A percentile compares a stretch with the other conserved stretches of the same genome.
phyloP scores from a whole-genome alignment of 1,139 yeast genomes.

The Pichia sp. region DNA sequence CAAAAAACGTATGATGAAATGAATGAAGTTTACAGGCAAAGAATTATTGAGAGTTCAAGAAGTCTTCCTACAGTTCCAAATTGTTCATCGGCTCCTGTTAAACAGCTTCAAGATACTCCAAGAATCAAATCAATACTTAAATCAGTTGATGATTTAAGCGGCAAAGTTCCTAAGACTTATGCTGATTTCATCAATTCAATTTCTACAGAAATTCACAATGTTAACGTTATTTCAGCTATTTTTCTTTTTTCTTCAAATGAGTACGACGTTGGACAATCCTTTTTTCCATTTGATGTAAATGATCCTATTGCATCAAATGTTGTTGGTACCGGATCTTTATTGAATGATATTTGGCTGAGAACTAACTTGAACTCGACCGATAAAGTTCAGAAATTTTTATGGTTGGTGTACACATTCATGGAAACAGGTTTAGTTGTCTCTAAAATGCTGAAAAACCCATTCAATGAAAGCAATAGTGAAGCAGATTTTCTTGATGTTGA shows the following conservation, averaged over 20 bases:
- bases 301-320: slow-evolving; percentile 10
- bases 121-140: slow-evolving; percentile 82
- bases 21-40: background rate
- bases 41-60: background rate
- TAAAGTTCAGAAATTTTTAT: slow-evolving; percentile 67
- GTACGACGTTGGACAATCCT: slow-evolving; percentile 25
- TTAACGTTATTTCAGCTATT: slow-evolving; percentile 59
- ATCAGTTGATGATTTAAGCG: slow-evolving; percentile 42
- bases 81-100: slow-evolving; percentile 32
- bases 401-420: slow-evolving; percentile 75
- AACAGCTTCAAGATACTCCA: slow-evolving; percentile 92
- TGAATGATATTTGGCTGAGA: slow-evolving; percentile 30
- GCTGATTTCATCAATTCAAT: slow-evolving; percentile 20
- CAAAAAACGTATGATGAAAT: slow-evolving; percentile 13
- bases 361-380: slow-evolving; percentile 45
- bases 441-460: slow-evolving; percentile 56
- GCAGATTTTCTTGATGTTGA: slow-evolving; percentile 16
- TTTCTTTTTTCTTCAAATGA: slow-evolving; percentile 68
- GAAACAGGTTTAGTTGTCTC: slow-evolving; percentile 61
- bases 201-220: slow-evolving; percentile 15
- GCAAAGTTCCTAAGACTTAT: slow-evolving; percentile 24
- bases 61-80: slow-evolving; percentile 18
- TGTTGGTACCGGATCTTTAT: slow-evolving; percentile 26
- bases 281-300: slow-evolving; percentile 19
- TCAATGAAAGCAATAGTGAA: slow-evolving; percentile 25